Conservation (phyloP, 139 green algal species). For the Desmodesmus armatus region DNA sequence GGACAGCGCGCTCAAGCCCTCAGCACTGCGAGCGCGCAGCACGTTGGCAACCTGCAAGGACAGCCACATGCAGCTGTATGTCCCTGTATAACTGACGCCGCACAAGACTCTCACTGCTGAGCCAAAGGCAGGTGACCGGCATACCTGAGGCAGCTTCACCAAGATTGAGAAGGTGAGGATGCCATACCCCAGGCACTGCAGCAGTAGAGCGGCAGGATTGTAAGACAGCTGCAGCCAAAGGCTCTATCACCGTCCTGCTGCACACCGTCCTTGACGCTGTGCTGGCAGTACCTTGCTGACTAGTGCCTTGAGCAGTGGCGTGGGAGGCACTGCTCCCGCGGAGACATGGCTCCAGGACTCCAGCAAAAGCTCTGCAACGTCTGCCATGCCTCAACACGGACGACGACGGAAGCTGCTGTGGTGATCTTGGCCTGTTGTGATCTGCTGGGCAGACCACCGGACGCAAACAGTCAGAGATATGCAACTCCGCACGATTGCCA, state of each 20-base stretch:
- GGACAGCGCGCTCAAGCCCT: conserved; percentile 72
- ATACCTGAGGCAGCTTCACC: conserved; percentile 87
- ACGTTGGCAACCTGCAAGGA: conserved; percentile 76
- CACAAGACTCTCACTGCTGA: neutral
- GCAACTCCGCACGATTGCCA: too few relatives aligned
- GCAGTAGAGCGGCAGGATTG: neutral
- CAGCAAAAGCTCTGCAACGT: too few relatives aligned
- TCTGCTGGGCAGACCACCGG: too few relatives aligned
- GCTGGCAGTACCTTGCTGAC: conserved; percentile 15
- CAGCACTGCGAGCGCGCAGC: conserved; percentile 60
- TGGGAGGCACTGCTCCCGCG: conserved; percentile 2
- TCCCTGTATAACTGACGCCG: too few relatives aligned
- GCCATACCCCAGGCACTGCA: conserved; percentile 75
- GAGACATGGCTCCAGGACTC: too few relatives aligned
- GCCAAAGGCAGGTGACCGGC: neutral
- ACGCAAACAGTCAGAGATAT: too few relatives aligned
- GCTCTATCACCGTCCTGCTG: too few relatives aligned
- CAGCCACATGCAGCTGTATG: neutral
- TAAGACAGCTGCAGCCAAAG: neutral
- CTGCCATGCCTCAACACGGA: too few relatives aligned
- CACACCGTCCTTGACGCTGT: neutral
- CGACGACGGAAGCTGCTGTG: too few relatives aligned
- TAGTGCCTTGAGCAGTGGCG: conserved; percentile 15
- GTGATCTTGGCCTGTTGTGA: too few relatives aligned
- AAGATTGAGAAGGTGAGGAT: conserved; percentile 77